Conservation (phyloP, 352 stramenopile genomes). For the Pythium biforme region DNA sequence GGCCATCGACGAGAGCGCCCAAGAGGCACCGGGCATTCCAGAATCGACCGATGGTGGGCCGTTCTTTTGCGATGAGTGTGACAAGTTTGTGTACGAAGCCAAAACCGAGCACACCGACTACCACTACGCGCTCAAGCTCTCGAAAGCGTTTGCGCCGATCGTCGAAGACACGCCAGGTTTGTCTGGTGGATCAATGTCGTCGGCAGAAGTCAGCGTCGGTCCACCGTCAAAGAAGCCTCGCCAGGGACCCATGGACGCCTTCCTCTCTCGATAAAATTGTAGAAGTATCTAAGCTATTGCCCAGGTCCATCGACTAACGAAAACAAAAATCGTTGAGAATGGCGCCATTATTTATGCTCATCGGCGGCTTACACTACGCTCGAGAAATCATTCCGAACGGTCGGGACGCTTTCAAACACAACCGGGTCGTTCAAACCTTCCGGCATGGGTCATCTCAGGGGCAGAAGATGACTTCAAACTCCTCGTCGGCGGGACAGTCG, state of each 20-base stretch:
- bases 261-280: constrained; percentile 10
- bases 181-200: neutral
- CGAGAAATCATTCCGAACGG: neutral
- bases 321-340: neutral
- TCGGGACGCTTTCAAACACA: too few relatives aligned
- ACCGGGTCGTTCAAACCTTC: neutral
- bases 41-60: neutral
- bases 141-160: constrained; percentile 14
- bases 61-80: constrained; percentile 27
- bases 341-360: neutral
- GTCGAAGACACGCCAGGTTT: neutral
- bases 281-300: constrained; percentile 3
- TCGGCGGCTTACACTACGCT: neutral
- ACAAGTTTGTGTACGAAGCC: constrained; percentile 32
- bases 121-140: constrained; percentile 26
- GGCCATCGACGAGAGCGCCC: neutral
- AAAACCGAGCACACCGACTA: constrained; percentile 24
- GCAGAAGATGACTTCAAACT: constrained; percentile 37
- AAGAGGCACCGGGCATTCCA: neutral
- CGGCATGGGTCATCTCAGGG: constrained; percentile 13
- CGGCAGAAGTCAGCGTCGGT: neutral
- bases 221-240: constrained; percentile 15
- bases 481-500: constrained; percentile 32
- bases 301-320: neutral
- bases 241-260: constrained; percentile 24